Evolutionary conservation across 2,329 filamentous ascomycete genomes (phyloP).

Genomic region (Ophiostoma piceae): DNA sequence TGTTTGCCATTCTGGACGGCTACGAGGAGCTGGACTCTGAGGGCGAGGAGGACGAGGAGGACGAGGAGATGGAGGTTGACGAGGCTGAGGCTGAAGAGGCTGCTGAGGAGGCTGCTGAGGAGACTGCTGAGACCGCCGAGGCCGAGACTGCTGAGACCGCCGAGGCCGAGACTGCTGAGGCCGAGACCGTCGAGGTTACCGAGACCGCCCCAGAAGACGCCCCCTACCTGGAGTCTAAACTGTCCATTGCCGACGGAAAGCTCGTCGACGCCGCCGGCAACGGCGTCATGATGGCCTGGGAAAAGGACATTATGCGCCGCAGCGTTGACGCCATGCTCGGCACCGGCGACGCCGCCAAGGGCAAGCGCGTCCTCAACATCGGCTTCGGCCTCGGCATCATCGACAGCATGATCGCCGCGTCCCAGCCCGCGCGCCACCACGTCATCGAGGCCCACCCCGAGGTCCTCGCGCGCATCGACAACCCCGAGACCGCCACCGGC

Average conservation of each 20-base stretch:
- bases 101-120: neutral
- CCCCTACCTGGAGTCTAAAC: constrained; percentile 61
- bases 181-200: constrained; percentile 37
- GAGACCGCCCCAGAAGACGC: constrained; percentile 35
- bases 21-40: constrained; percentile 67
- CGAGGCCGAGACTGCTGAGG: constrained; percentile 28
- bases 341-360: constrained; percentile 33
- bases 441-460: constrained; percentile 81
- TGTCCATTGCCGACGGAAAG: constrained; percentile 60
- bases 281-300: constrained; percentile 93
- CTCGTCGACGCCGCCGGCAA: constrained; percentile 71
- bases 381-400: constrained; percentile 91
- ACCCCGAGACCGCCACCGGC: constrained; percentile 34
- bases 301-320: constrained; percentile 76
- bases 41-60: constrained; percentile 45
- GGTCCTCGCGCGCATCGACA: constrained; percentile 61
- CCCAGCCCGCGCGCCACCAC: constrained; percentile 65
- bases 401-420: constrained; percentile 67
- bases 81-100: constrained; percentile 29
- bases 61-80: constrained; percentile 38
- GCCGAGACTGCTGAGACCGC: constrained; percentile 32
- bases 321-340: constrained; percentile 67
- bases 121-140: constrained; percentile 30
- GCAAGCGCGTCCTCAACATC: constrained; percentile 72
- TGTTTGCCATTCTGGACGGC: constrained; percentile 74